Conservation (phyloP, 2,329 filamentous ascomycete genomes). For the Pseudogymnoascus sp. region DNA sequence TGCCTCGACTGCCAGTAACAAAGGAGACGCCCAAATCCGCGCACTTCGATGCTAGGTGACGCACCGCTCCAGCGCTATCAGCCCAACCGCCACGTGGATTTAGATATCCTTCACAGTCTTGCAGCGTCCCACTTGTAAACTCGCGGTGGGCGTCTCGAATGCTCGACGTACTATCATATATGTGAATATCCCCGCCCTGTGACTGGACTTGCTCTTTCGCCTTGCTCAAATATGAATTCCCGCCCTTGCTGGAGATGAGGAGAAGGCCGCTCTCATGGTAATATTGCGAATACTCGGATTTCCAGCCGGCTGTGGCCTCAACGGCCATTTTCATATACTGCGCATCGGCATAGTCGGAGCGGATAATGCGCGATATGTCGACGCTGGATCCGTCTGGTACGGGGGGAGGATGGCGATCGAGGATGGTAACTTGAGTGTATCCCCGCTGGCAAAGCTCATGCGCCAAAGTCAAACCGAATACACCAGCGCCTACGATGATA, state of each 20-base stretch:
- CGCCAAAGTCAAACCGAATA: slow-evolving; percentile 57
- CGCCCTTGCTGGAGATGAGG: neutral
- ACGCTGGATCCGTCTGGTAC: slow-evolving; percentile 52
- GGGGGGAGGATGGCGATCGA: slow-evolving; percentile 53
- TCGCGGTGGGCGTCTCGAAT: neutral
- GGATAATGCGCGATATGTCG: slow-evolving; percentile 58
- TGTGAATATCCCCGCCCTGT: neutral
- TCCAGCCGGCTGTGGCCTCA: neutral
- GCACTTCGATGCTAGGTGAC: slow-evolving; percentile 11
- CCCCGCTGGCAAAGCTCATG: slow-evolving; percentile 57
- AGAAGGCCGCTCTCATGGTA: neutral
- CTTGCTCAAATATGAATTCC: neutral
- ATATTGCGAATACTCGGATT: slow-evolving; percentile 1
- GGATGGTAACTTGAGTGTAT: slow-evolving; percentile 46
- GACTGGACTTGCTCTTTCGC: neutral
- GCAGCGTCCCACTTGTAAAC: neutral
- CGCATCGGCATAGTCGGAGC: slow-evolving; percentile 71
- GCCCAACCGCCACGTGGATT: slow-evolving; percentile 14
- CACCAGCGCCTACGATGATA: slow-evolving; percentile 57
- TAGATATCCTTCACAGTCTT: neutral
- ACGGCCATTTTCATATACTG: neutral
- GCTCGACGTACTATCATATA: neutral
- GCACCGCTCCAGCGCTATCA: slow-evolving; percentile 18
- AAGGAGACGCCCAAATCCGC: slow-evolving; percentile 35
- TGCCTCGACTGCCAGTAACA: slow-evolving; percentile 28